Evolutionary conservation across 192 early-diverging fungal species (phyloP).

Genomic region (Backusella parvicylindrica): DNA sequence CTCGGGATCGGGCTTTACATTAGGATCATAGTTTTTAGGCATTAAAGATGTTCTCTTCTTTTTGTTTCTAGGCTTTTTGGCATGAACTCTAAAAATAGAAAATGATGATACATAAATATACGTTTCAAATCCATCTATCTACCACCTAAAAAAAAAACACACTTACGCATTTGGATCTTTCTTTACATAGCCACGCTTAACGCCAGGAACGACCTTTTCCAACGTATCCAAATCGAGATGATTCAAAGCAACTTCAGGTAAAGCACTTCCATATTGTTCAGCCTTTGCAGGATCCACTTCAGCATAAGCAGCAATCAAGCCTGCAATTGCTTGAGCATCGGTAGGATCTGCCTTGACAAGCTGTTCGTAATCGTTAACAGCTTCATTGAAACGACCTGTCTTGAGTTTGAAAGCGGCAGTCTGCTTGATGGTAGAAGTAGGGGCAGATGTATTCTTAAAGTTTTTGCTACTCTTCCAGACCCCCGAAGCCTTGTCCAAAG

Average conservation of each 20-base stretch:
- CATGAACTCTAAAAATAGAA: slow-evolving; percentile 10
- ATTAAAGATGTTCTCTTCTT: slow-evolving; percentile 55
- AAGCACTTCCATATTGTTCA: slow-evolving; percentile 57
- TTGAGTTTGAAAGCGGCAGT: slow-evolving; percentile 68
- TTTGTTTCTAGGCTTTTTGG: slow-evolving; percentile 41
- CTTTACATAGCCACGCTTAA: slow-evolving; percentile 53
- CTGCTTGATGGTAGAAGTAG: slow-evolving; percentile 52
- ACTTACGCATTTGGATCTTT: slow-evolving; percentile 36
- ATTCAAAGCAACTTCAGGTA: slow-evolving; percentile 42
- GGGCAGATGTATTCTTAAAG: slow-evolving; percentile 1
- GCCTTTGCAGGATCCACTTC: slow-evolving; percentile 56
- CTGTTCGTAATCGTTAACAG: slow-evolving; percentile 65
- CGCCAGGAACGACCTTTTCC: slow-evolving; percentile 51
- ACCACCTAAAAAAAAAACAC: not conserved
- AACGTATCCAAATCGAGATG: slow-evolving; percentile 51
- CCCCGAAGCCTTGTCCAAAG: slow-evolving; percentile 53
- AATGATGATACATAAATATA: not conserved
- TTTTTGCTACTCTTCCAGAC: slow-evolving; percentile 48
- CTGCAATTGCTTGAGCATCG: slow-evolving; percentile 61
- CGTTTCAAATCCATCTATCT: not conserved
- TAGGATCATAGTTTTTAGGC: slow-evolving; percentile 56
- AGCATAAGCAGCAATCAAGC: slow-evolving; percentile 62
- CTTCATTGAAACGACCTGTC: slow-evolving; percentile 52
- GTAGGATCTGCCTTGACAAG: slow-evolving; percentile 63
- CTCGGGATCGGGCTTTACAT: slow-evolving; percentile 57